A percentile compares a stretch with the other conserved stretches of the same genome.
These are phyloP conservation scores for Aspergillus steynii DNA, from an alignment of 495 filamentous ascomycete species.

Conservation along the genomic window DNA sequence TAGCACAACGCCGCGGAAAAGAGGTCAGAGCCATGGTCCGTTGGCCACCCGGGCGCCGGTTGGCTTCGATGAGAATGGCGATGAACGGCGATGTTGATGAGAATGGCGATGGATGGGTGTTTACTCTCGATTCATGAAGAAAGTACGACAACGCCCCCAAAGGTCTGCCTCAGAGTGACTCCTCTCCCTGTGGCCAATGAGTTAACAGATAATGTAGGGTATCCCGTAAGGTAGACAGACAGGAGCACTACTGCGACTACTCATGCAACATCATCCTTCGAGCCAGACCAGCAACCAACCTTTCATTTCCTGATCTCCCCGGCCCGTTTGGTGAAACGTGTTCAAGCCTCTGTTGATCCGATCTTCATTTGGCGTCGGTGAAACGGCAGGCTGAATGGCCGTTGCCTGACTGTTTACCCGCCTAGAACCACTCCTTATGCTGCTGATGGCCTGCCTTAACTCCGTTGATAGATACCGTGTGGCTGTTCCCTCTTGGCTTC, in stretches of 20 bases:
- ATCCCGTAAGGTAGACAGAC: background rate
- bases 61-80: background rate
- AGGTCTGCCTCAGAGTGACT: background rate
- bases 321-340: slow-evolving; percentile 7
- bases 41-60: background rate
- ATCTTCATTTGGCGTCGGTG: slow-evolving; percentile 8
- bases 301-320: background rate
- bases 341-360: slow-evolving; percentile 8
- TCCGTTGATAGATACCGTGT: background rate
- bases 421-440: background rate
- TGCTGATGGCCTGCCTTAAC: background rate
- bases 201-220: background rate
- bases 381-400: background rate
- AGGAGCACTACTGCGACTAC: background rate
- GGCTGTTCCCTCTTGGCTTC: background rate
- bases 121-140: background rate
- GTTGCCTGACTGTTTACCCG: background rate
- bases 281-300: background rate
- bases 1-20: background rate
- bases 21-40: background rate
- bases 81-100: background rate
- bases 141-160: background rate
- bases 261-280: background rate
- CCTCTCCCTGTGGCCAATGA: background rate
- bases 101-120: background rate